phyloP scores from a whole-genome alignment of 73 alveolate genomes.

The Diophrys sp. region DNA sequence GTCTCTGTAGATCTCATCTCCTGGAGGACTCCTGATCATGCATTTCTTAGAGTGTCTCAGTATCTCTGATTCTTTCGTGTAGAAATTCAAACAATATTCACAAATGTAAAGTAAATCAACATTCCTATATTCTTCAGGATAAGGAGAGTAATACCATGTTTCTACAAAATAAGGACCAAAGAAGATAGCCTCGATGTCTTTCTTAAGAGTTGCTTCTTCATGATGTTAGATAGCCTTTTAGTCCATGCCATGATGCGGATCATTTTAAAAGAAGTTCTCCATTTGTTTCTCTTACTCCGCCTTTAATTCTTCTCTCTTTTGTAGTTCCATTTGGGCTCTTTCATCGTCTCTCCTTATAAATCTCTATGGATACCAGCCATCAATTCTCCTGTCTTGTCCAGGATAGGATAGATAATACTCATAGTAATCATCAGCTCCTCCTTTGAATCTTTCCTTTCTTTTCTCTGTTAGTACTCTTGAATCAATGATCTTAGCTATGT shows the following conservation, averaged over 20 bases:
- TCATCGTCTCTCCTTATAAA: constrained; percentile 34
- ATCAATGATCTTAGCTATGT: neutral
- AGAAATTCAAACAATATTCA: constrained; percentile 79
- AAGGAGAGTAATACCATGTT: constrained; percentile 96
- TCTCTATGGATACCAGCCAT: constrained; percentile 18
- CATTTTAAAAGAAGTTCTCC: constrained; percentile 61
- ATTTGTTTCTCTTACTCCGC: constrained; percentile 49
- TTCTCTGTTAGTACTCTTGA: neutral
- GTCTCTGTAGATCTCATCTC: constrained; percentile 97
- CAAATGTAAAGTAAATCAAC: constrained; percentile 83
- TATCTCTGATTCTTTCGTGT: constrained; percentile 63
- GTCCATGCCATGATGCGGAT: constrained; percentile 89
- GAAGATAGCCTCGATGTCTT: constrained; percentile 77
- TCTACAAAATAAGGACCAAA: constrained; percentile 81
- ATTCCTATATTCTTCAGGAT: constrained; percentile 89
- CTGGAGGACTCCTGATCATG: constrained; percentile 88
- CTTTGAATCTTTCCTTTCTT: neutral
- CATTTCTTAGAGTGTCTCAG: constrained; percentile 71
- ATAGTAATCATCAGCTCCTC: neutral
- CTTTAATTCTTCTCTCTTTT: constrained; percentile 38
- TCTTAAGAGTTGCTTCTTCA: constrained; percentile 85
- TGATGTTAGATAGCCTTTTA: constrained; percentile 64
- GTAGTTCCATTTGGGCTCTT: constrained; percentile 22
- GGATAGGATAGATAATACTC: constrained; percentile 19
- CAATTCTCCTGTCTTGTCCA: constrained; percentile 15